Base-by-base conservation (phyloP, 2,329 filamentous ascomycete genomes). In the Colletotrichum orbiculare region DNA sequence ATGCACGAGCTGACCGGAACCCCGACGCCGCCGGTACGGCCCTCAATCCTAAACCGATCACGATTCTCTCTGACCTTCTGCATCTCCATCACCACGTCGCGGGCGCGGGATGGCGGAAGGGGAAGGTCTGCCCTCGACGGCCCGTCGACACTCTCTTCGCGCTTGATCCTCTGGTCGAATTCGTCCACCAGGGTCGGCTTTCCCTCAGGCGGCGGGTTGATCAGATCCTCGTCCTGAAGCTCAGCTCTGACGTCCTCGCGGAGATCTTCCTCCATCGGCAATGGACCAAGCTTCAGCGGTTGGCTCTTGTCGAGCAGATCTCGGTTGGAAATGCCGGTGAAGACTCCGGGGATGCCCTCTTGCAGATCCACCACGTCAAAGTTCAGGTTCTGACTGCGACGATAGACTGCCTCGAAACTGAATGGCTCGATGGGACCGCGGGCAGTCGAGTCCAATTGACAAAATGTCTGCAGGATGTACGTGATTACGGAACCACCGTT, bases 61-160 rank as follows among this genome's bases (percentile, higher is more conserved):
- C 96, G 89, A 73, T 97, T 93, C 77, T 99, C 96, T 69, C 93
- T 92, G 9, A 98, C 89, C 75, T 95, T 96, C 73, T 96, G 93
- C 72, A 98, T 94, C 77, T 98, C 96, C 81, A 97, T 92, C 35
- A 93, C 88, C 8, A 99, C 94, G 72, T 99, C 96, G 67, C 94
- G 87, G 3, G 94, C 93, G 15, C 94, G 87, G 0, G 95, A 96
- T 6, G 94, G 91, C 1, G 96, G 96, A 25, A 96, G 87, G 2
- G 96, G 95, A 25, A 98, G 86, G 33, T 94, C 91, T 13, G 90
- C 85, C 47, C 94, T 87, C 52, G 83, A 90, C 2, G 94, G 94
- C 0, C 85, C 92, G 73, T 98, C 96, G 34, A 91, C 90, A 55
- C 91, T 91, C 39, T 97, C 94, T 77, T 97, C 96, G 34, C 91